phyloP scores from a whole-genome alignment of 306 rosid species.

The Prunus davidiana region DNA sequence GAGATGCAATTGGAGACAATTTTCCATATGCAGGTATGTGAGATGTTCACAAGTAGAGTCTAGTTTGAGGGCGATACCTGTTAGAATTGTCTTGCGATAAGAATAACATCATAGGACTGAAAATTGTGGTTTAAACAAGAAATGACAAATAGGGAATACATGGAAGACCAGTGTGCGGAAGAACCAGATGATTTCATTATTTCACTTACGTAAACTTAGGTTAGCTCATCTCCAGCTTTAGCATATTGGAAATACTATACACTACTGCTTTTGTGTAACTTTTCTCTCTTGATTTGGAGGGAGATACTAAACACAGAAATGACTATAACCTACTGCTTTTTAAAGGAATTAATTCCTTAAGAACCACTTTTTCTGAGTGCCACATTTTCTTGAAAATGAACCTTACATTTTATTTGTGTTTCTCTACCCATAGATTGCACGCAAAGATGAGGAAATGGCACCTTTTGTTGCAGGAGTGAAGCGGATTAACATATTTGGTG shows the following conservation, averaged over 20 bases:
- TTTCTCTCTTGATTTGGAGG: neutral
- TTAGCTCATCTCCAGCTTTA: slow-evolving; percentile 21
- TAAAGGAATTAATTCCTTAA: neutral
- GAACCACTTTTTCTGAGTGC: neutral
- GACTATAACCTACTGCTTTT: neutral
- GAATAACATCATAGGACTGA: slow-evolving; percentile 17
- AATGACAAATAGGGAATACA: slow-evolving; percentile 81
- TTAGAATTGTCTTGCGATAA: neutral
- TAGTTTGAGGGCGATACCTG: neutral
- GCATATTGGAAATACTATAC: neutral
- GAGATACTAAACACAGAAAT: neutral
- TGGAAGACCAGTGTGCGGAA: slow-evolving; percentile 98
- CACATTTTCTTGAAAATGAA: slow-evolving; percentile 18
- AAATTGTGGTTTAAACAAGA: slow-evolving; percentile 57
- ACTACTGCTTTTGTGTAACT: neutral
- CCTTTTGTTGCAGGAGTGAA: slow-evolving; percentile 77
- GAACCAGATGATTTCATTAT: slow-evolving; percentile 97
- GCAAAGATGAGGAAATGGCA: slow-evolving; percentile 92
- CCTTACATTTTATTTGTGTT: slow-evolving; percentile 20
- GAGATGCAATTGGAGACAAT: slow-evolving; percentile 97
- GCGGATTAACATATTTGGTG: slow-evolving; percentile 90
- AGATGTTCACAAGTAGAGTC: neutral
- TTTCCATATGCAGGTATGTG: slow-evolving; percentile 89
- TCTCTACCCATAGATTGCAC: slow-evolving; percentile 69
- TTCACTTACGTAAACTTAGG: slow-evolving; percentile 81